Percentiles rank a stretch among this genome's conserved stretches.
These are phyloP conservation scores for Senna siamea DNA, from an alignment of 306 rosid species.

Conservation along the genomic window DNA sequence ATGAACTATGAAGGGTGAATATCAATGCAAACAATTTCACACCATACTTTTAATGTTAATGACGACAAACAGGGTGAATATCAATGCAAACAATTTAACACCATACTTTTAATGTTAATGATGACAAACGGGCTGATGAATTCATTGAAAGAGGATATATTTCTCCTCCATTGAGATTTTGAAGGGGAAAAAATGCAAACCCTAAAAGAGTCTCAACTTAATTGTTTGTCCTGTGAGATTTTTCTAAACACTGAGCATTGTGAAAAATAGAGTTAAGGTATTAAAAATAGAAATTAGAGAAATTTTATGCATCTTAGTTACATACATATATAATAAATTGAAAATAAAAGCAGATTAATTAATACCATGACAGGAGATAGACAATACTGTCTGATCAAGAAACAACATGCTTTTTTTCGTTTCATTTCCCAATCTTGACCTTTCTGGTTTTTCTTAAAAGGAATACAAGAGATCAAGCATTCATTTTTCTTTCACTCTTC, in stretches of 20 bases:
- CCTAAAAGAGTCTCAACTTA: conserved; percentile 12
- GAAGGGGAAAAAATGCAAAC: background rate
- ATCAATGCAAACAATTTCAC: conserved; percentile 18
- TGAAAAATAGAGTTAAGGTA: background rate
- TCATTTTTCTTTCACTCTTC: background rate
- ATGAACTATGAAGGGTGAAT: conserved; percentile 7
- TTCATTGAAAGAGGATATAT: conserved; percentile 1
- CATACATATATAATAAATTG: background rate
- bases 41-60: conserved; percentile 1
- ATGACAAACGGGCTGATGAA: background rate
- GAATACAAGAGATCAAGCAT: background rate
- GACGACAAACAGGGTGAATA: no score
- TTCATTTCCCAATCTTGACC: background rate
- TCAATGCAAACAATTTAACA: conserved; percentile 22
- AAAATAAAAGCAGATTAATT: background rate
- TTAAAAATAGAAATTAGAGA: background rate
- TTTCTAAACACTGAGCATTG: background rate
- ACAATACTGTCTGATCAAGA: background rate
- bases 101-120: background rate
- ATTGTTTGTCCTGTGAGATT: conserved; percentile 17
- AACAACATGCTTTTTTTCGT: background rate
- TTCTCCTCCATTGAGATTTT: background rate
- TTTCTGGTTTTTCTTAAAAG: background rate
- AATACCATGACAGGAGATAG: background rate
- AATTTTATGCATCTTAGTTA: background rate